Evolutionary conservation across 306 rosid genomes (phyloP).

Genomic region (Parietaria judaica): DNA sequence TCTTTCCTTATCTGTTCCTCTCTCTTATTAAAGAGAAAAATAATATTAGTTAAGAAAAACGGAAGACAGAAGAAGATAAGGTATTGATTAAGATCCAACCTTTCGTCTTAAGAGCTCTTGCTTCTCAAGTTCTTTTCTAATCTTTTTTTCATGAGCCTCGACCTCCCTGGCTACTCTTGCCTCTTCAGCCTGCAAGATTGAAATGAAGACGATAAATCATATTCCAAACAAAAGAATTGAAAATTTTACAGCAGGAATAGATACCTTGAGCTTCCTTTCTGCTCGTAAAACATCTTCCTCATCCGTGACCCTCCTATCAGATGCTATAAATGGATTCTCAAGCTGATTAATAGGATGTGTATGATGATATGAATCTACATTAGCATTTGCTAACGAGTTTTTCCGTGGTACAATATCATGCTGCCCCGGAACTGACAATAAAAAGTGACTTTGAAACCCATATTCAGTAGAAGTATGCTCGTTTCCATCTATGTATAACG

Average conservation of each 20-base stretch:
- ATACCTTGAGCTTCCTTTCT: slow-evolving; percentile 66
- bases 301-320: slow-evolving; percentile 30
- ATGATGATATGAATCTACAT: slow-evolving; percentile 29
- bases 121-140: slow-evolving; percentile 63
- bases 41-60: slow-evolving; percentile 18
- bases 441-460: slow-evolving; percentile 40
- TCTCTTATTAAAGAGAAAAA: slow-evolving; percentile 33
- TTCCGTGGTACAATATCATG: slow-evolving; percentile 28
- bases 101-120: slow-evolving; percentile 70
- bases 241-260: background rate
- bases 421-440: slow-evolving; percentile 38
- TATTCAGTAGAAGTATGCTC: slow-evolving; percentile 37
- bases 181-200: slow-evolving; percentile 45
- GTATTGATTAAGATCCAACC: slow-evolving; percentile 28
- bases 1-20: slow-evolving; percentile 67
- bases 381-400: slow-evolving; percentile 28
- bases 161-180: slow-evolving; percentile 56
- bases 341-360: slow-evolving; percentile 37
- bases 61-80: background rate
- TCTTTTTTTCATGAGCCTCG: slow-evolving; percentile 68
- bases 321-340: slow-evolving; percentile 32
- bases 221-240: slow-evolving; percentile 10
- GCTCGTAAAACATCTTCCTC: slow-evolving; percentile 43
- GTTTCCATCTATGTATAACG: slow-evolving; percentile 30
- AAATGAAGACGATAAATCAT: slow-evolving; percentile 15